Conservation (phyloP, 768 basidiomycete species). For the Collybiopsis confluens region DNA sequence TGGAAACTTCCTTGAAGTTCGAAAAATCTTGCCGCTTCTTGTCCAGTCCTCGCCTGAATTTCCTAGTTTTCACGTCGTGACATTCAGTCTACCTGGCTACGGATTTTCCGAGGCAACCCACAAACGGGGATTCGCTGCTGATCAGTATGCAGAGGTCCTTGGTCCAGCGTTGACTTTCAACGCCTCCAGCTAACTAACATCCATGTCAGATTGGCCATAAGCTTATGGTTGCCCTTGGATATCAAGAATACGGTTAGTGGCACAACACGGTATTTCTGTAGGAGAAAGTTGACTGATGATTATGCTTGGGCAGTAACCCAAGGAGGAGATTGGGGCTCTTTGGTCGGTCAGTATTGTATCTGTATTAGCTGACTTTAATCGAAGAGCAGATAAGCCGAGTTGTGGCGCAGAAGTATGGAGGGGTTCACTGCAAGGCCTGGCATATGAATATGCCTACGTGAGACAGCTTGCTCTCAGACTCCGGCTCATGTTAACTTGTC, state of each 20-base stretch:
- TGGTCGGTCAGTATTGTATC: constrained; percentile 18
- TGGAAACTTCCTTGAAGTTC: constrained; percentile 36
- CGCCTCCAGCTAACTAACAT: background rate
- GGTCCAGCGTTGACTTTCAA: too few species aligned
- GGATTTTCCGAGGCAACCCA: constrained; percentile 41
- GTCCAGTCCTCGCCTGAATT: constrained; percentile 22
- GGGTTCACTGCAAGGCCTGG: constrained; percentile 27
- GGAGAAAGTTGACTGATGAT: background rate
- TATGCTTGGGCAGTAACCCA: constrained; percentile 24
- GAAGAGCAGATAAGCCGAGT: constrained; percentile 11
- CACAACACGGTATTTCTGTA: background rate
- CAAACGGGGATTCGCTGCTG: constrained; percentile 32
- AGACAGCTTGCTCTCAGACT: background rate
- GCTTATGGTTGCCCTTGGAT: constrained; percentile 30
- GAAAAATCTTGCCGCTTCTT: constrained; percentile 38
- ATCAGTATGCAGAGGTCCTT: constrained; percentile 33
- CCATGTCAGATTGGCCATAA: constrained; percentile 21
- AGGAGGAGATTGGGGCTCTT: constrained; percentile 38
- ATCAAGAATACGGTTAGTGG: constrained; percentile 26
- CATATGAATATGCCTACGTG: constrained; percentile 28
- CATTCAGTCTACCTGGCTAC: constrained; percentile 38
- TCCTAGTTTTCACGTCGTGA: constrained; percentile 46
- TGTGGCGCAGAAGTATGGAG: constrained; percentile 20
- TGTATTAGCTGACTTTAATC: background rate
- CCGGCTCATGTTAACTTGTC: background rate